Base-by-base conservation (phyloP, 768 basidiomycete genomes). In the Trametes maxima region DNA sequence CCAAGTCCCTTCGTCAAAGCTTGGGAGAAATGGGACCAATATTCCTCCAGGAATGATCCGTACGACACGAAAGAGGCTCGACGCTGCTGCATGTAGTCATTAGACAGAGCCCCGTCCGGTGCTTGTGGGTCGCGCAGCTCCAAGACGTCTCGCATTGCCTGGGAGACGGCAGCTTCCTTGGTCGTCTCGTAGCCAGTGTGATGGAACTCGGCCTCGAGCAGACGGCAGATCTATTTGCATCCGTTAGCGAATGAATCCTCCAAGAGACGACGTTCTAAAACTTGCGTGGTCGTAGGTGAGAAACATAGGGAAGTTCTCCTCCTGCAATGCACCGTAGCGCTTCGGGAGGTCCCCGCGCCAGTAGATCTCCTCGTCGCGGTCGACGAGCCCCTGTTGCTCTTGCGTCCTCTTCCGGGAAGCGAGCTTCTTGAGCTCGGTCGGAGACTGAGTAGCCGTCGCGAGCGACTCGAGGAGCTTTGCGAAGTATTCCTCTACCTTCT, bases 401-500 rank as follows among this genome's bases (percentile, higher is more conserved):
- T 57, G 40, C 43, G 54, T 25, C 50, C 59, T 42, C 58, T 55
- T 57, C 75, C 47, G n/a, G 40, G 65, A 37, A 54, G 54, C 61
- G 4, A 66, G 43, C 24, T 49, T 19, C 2, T 43, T 69, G 11
- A 87, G 75, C 44, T 83, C 77, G 48, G 76, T 66, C 0, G 73
- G 70, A 3, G 79, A 69, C 46, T 74, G 70, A 2, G 73, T 69
- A 11, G 75, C 75, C 2, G 77, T 67, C 5, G 69, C 63, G 35
- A 84, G 69, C 0, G 85, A 56, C n/a, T 53, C 25, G 3, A 35
- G 40, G 10, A 89, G 72, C 64, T 82, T 82, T 6, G 65, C 57
- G 64, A 85, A 92, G 67, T 88, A 85, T 45, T 86, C 84, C 63
- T 86, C 79, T 16, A 91, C 89, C 64, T 87, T 88, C n/a, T 74